phyloP scores from a whole-genome alignment of 257 asterid genomes.

The Capsicum rhomboideum region DNA sequence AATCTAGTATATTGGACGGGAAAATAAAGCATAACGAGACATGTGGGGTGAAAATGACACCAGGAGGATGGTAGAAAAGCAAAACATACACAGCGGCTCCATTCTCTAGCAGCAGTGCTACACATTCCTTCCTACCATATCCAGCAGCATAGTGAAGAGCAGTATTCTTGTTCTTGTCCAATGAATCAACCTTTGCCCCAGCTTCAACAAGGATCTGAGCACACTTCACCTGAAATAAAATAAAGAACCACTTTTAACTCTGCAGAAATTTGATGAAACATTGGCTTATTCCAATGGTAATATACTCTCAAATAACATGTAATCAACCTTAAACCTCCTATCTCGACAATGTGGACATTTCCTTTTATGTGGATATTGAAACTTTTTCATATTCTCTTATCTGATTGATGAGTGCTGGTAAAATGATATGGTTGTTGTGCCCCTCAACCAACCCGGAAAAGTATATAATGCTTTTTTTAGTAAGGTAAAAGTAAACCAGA shows the following conservation, averaged over 20 bases:
- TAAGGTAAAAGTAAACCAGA: neutral
- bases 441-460: neutral
- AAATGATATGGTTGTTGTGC: neutral
- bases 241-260: neutral
- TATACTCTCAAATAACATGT: neutral
- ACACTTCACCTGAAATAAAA: constrained; percentile 59
- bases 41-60: neutral
- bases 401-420: neutral
- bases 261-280: neutral
- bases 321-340: neutral
- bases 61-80: neutral
- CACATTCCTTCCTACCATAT: constrained; percentile 94
- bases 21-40: neutral
- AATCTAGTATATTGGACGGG: neutral
- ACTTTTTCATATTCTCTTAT: neutral
- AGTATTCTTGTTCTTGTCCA: constrained; percentile 96
- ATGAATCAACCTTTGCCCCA: constrained; percentile 86
- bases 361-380: neutral
- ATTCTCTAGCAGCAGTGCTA: constrained; percentile 77
- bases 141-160: constrained; percentile 99
- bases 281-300: neutral
- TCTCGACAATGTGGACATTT: neutral
- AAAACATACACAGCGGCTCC: constrained; percentile 97
- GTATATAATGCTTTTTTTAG: neutral
- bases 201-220: constrained; percentile 91